phyloP scores from a whole-genome alignment of 768 basidiomycete genomes.

The Hemileccinum rubropunctum region DNA sequence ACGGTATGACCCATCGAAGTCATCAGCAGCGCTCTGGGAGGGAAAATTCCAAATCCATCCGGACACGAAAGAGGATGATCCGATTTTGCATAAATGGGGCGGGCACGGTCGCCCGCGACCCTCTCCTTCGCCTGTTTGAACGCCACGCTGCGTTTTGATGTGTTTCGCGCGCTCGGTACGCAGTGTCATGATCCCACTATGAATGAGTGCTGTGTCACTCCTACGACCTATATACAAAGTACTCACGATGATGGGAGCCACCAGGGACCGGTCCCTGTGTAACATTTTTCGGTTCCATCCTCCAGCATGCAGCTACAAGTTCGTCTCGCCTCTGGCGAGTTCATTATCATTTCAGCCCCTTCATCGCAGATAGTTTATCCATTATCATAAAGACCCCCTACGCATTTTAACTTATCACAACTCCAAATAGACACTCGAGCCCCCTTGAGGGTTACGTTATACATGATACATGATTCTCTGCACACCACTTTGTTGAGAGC shows the following conservation, averaged over 20 bases:
- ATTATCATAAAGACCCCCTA: constrained; percentile 12
- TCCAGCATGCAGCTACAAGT: not conserved
- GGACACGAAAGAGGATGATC: constrained; percentile 71
- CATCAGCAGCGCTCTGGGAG: constrained; percentile 80
- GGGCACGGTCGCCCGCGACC: constrained; percentile 10
- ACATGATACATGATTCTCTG: not conserved
- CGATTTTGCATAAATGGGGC: constrained; percentile 36
- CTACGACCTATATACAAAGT: constrained; percentile 11
- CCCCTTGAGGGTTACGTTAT: not conserved
- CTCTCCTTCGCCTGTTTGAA: constrained; percentile 19
- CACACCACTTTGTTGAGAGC: too few relatives aligned
- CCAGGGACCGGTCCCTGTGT: constrained; percentile 11
- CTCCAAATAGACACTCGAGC: constrained; percentile 2
- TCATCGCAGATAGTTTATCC: constrained; percentile 23
- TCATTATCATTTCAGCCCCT: not conserved
- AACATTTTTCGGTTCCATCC: not conserved
- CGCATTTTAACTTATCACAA: constrained; percentile 17
- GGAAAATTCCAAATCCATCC: constrained; percentile 88
- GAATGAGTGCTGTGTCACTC: constrained; percentile 5
- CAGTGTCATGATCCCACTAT: constrained; percentile 4
- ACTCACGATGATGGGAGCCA: constrained; percentile 7
- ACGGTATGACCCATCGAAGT: constrained; percentile 71
- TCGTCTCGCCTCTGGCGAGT: not conserved
- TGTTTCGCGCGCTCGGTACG: not conserved
- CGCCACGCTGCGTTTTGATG: not conserved